These are phyloP conservation scores for Papiliotrema flavescens DNA, from an alignment of 1,284 basidiomycete genomes.

Conservation along the genomic window DNA sequence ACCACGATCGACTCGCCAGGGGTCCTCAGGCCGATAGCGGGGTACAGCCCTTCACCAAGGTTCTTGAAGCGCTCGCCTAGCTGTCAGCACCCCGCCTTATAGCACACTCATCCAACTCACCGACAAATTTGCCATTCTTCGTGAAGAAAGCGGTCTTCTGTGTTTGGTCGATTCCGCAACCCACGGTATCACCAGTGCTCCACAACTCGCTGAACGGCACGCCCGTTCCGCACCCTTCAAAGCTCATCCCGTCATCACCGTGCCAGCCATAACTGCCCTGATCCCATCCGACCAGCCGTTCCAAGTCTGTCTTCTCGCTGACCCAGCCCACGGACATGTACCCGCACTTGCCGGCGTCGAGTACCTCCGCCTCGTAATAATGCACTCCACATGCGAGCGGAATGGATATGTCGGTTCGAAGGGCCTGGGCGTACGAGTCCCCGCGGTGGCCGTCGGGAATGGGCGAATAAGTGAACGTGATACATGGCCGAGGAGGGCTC, in stretches of 20 bases:
- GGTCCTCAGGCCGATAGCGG: conserved; percentile 81
- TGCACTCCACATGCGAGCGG: conserved; percentile 80
- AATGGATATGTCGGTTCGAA: conserved; percentile 68
- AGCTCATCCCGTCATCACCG: conserved; percentile 81
- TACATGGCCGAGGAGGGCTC: conserved; percentile 6
- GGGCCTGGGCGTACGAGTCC: conserved; percentile 65
- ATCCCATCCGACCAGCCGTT: conserved; percentile 85
- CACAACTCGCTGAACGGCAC: conserved; percentile 65
- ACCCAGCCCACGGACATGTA: conserved; percentile 78
- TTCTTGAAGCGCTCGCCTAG: conserved; percentile 65
- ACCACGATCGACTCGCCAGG: conserved; percentile 52
- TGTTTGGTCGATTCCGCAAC: conserved; percentile 84
- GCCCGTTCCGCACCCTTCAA: conserved; percentile 68
- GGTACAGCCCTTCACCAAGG: conserved; percentile 63
- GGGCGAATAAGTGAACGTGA: conserved; percentile 32
- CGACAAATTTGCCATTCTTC: conserved; percentile 75
- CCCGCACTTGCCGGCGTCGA: conserved; percentile 73
- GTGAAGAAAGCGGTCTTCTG: conserved; percentile 78
- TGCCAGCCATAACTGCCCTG: conserved; percentile 88
- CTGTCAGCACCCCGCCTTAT: conserved; percentile 1
- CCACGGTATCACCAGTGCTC: conserved; percentile 67
- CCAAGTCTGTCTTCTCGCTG: conserved; percentile 57
- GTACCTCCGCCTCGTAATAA: conserved; percentile 82
- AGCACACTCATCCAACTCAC: conserved; percentile 50
- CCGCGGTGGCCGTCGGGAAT: conserved; percentile 58